These are phyloP conservation scores for Tuber brumale DNA, from an alignment of 495 filamentous ascomycete species.

Conservation along the genomic window DNA sequence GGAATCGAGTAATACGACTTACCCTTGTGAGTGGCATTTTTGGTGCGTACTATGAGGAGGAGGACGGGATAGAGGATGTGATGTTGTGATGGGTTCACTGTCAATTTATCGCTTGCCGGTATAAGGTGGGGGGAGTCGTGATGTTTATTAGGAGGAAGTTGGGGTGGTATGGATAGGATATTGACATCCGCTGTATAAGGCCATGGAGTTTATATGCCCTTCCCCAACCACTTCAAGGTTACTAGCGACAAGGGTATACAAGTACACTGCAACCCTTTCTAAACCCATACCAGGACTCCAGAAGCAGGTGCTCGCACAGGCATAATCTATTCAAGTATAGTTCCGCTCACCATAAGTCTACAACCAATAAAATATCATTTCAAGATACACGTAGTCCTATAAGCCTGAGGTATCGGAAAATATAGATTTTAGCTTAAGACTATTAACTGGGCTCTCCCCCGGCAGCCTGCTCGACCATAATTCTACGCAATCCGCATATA, in stretches of 20 bases:
- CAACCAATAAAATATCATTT: background rate
- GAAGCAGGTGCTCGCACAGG: background rate
- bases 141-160: background rate
- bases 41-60: background rate
- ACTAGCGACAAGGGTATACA: background rate
- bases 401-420: background rate
- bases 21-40: background rate
- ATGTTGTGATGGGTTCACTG: background rate
- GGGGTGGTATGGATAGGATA: background rate
- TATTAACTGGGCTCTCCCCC: background rate
- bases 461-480: background rate
- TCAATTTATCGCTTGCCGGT: background rate
- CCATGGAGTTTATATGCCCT: background rate
- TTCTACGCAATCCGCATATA: constrained; percentile 1
- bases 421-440: background rate
- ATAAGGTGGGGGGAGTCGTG: background rate
- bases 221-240: background rate
- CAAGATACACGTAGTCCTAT: background rate
- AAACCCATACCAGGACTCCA: background rate
- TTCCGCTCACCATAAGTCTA: background rate
- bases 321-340: background rate
- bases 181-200: background rate
- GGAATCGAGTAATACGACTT: background rate
- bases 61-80: background rate
- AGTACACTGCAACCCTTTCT: background rate